Percentiles rank a stretch among this genome's conserved stretches.
phyloP scores from a whole-genome alignment of 768 basidiomycete species.

The Xanthoconium purpureum region DNA sequence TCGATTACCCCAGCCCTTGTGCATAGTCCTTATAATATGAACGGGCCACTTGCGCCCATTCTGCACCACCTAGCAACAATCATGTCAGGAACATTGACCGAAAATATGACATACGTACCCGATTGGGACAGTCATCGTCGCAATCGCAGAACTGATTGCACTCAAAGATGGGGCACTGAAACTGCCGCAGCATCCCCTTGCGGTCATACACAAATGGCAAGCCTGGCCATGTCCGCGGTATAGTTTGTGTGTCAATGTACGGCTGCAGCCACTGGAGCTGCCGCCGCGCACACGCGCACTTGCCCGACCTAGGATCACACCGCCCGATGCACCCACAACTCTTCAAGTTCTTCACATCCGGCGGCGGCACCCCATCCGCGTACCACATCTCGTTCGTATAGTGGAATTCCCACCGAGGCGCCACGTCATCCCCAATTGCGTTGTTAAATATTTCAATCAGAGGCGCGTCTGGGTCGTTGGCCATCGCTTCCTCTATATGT shows the following conservation, averaged over 20 bases:
- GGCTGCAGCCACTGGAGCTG: slow-evolving; percentile 41
- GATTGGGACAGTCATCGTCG: slow-evolving; percentile 75
- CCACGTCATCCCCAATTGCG: slow-evolving; percentile 59
- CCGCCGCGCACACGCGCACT: slow-evolving; percentile 64
- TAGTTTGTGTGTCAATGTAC: slow-evolving; percentile 18
- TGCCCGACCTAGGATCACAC: slow-evolving; percentile 72
- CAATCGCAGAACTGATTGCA: slow-evolving; percentile 83
- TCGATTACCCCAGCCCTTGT: slow-evolving; percentile 82
- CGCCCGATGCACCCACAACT: slow-evolving; percentile 75
- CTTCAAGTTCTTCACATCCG: slow-evolving; percentile 52
- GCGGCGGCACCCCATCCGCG: slow-evolving; percentile 62
- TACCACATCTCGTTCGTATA: slow-evolving; percentile 85
- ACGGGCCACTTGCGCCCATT: slow-evolving; percentile 65
- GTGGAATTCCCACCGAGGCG: slow-evolving; percentile 83
- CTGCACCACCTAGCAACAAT: slow-evolving; percentile 66
- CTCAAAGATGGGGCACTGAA: slow-evolving; percentile 72
- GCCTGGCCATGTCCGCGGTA: slow-evolving; percentile 35
- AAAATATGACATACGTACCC: slow-evolving; percentile 44
- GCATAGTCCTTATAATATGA: slow-evolving; percentile 62
- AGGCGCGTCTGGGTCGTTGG: slow-evolving; percentile 69
- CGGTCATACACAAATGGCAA: slow-evolving; percentile 70
- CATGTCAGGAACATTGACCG: background rate
- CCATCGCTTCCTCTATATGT: slow-evolving; percentile 58
- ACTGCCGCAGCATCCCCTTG: slow-evolving; percentile 48
- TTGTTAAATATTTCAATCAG: slow-evolving; percentile 62